phyloP scores from a whole-genome alignment of 208 protist genomes.

The Leishmania braziliensis region DNA sequence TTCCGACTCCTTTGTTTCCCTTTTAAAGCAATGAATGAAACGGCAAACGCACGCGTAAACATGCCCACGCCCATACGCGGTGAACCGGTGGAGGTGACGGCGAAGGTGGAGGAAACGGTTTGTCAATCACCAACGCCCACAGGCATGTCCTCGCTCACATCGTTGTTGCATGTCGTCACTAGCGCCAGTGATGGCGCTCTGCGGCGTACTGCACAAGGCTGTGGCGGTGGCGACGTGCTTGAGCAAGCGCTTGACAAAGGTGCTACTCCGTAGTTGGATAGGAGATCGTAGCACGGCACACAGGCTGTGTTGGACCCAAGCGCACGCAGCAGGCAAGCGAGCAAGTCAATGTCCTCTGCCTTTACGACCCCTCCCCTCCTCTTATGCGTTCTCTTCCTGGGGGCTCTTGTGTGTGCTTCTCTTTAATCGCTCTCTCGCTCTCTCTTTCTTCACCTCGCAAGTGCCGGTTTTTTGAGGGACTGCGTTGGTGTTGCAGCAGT shows the following conservation, averaged over 20 bases:
- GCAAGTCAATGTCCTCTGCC: not conserved
- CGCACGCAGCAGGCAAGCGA: not conserved
- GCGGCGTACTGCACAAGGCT: not conserved
- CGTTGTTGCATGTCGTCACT: not conserved
- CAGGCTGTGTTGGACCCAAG: not conserved
- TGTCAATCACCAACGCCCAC: no score
- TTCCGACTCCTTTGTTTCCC: not conserved
- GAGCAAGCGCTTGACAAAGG: not conserved
- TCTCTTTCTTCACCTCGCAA: not conserved
- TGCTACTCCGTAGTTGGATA: not conserved
- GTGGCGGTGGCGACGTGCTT: not conserved
- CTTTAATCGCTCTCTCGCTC: not conserved
- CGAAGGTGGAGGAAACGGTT: not conserved
- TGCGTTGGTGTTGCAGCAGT: not conserved
- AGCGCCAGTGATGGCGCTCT: not conserved
- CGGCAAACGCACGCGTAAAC: not conserved
- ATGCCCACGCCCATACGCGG: not conserved
- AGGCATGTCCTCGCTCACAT: not conserved
- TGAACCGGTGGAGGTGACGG: not conserved
- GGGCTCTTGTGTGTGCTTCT: not conserved
- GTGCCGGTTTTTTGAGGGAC: not conserved
- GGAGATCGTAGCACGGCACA: not conserved
- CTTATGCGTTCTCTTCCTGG: not conserved
- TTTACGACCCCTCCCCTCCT: not conserved
- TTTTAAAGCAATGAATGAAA: not conserved